A percentile compares a stretch with the other conserved stretches of the same genome.
These are phyloP conservation scores for Sarocladiaceae sp. DNA, from an alignment of 2,329 filamentous ascomycete genomes.

Conservation along the genomic window DNA sequence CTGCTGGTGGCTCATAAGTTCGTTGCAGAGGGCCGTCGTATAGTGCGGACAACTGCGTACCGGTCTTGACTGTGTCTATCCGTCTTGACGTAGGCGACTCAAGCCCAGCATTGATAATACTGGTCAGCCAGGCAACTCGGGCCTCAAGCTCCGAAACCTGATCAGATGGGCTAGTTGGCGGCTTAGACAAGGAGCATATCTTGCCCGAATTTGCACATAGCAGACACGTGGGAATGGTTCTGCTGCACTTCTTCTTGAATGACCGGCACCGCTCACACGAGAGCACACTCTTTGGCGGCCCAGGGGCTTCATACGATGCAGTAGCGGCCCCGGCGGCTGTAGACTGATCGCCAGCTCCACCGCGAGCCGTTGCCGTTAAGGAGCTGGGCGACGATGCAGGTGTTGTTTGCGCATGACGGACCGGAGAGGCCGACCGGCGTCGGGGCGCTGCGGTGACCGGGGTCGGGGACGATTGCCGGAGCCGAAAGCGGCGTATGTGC, in stretches of 20 bases:
- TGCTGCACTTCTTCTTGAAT: conserved; percentile 42
- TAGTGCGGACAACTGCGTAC: background rate
- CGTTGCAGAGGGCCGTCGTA: background rate
- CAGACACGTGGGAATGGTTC: conserved; percentile 34
- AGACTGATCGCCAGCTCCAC: background rate
- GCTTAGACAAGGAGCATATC: conserved; percentile 31
- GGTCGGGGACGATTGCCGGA: conserved; percentile 14
- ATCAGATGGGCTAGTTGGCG: conserved; percentile 21
- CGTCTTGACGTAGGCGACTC: background rate
- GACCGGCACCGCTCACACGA: conserved; percentile 39
- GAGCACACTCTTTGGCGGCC: conserved; percentile 10
- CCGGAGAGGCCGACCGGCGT: conserved; percentile 18
- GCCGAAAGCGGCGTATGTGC: conserved; percentile 22
- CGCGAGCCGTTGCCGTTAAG: background rate
- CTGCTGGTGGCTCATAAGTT: too few species aligned
- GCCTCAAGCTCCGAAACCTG: conserved; percentile 32
- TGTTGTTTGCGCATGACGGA: background rate
- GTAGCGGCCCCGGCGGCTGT: background rate
- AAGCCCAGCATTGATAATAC: conserved; percentile 30
- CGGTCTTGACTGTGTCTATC: conserved; percentile 12
- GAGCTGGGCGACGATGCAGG: background rate
- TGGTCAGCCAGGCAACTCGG: conserved; percentile 36
- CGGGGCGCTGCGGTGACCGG: conserved; percentile 11
- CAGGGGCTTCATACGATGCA: too few species aligned
- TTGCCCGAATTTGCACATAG: conserved; percentile 34